Base-by-base conservation (phyloP, 176 grass and related monocot genomes). In the Ensete ventricosum region DNA sequence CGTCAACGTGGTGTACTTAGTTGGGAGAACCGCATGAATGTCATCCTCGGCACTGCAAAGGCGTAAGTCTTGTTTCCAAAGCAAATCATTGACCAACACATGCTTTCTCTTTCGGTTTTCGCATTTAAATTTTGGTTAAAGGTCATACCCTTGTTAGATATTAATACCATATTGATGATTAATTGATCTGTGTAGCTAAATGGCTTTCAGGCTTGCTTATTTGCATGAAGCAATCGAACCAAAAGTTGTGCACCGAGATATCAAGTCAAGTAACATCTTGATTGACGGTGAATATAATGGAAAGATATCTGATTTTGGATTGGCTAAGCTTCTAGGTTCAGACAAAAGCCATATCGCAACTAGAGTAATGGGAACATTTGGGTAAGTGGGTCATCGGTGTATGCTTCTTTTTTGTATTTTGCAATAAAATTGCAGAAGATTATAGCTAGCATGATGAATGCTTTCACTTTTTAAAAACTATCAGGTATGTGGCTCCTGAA, bases 291-390 rank as follows among this genome's bases (percentile, higher is more conserved):
- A 95, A 76, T 99, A 91, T 66, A 99, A 89, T 71, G 91, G 96
- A 49, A 99, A 95, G 67, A 76, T 99, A 67, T 99, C 91, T 72
- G 96, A 99, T 79, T 91, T 99, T 8, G 96, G 96, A 79, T 88
- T 95, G 84, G 91, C 91, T 48, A 99, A 99, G 79, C 81, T 99
- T 72, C 88, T 99, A 76, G 96, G 88, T 3, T 93, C 96, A 24
- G 96, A 89, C 76, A 91, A 99, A 86, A 99, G 96, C 79, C 84
- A 99, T 62, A 83, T 99, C 66, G 89, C 91, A 11, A 99, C 96
- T 83, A 86, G 96, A 87, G 96, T 99, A 53, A 99, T 99, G 95
- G 95, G 95, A 65, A 99, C 95, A 76, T 99, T 99, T 81, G 95
- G 95, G 95, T 85, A 85, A 49, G 73, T 43, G 13, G 27, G 53